A percentile compares a stretch with the other conserved stretches of the same genome.
phyloP scores from a whole-genome alignment of 2,329 filamentous ascomycete genomes.

The Ophiostoma triangulosporum region DNA sequence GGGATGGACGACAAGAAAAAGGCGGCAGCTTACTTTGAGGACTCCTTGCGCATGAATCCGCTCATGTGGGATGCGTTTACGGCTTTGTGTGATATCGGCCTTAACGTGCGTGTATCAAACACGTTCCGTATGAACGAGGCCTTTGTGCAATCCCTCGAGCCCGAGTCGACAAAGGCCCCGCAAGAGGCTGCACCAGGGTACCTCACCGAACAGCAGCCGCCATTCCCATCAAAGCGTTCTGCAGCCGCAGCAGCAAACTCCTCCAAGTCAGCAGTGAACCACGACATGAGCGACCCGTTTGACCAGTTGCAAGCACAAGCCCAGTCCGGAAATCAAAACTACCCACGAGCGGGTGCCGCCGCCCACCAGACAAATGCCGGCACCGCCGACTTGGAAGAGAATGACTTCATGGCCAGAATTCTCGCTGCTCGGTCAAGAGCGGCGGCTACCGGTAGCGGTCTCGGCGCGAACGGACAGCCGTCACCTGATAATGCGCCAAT shows the following conservation, averaged over 20 bases:
- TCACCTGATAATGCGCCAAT: slow-evolving; percentile 47
- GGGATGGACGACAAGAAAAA: slow-evolving; percentile 71
- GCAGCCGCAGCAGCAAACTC: slow-evolving; percentile 28
- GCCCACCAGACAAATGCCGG: not conserved
- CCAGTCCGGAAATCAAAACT: not conserved
- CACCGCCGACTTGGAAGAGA: slow-evolving; percentile 28
- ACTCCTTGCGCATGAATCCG: slow-evolving; percentile 77
- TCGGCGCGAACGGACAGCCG: slow-evolving; percentile 22
- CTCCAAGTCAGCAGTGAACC: slow-evolving; percentile 16
- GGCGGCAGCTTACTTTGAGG: slow-evolving; percentile 76
- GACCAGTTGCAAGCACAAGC: slow-evolving; percentile 26
- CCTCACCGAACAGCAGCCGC: slow-evolving; percentile 21
- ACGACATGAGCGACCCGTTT: slow-evolving; percentile 36
- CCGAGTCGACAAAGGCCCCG: slow-evolving; percentile 19
- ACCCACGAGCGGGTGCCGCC: not conserved
- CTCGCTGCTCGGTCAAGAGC: slow-evolving; percentile 36
- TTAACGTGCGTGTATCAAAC: slow-evolving; percentile 67
- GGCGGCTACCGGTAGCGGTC: slow-evolving; percentile 22
- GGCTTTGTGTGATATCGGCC: slow-evolving; percentile 74
- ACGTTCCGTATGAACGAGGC: slow-evolving; percentile 64
- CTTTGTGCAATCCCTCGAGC: slow-evolving; percentile 34
- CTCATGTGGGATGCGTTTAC: slow-evolving; percentile 98
- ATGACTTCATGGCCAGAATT: slow-evolving; percentile 44
- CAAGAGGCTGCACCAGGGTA: slow-evolving; percentile 20
- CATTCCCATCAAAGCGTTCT: slow-evolving; percentile 4